These are phyloP conservation scores for Fallopia convolvulus DNA, from an alignment of 148 eudicot genomes.

Conservation along the genomic window DNA sequence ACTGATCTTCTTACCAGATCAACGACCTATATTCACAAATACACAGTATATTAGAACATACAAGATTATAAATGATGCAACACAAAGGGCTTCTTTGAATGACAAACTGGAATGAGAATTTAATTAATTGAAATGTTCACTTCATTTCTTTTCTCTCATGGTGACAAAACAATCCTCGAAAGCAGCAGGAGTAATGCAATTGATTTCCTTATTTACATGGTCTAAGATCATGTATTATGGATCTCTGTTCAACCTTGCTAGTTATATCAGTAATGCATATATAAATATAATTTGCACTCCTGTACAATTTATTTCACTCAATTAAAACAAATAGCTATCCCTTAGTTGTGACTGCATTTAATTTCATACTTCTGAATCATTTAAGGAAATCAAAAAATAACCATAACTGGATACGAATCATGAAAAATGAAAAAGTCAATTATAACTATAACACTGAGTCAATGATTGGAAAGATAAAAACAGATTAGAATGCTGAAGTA, in stretches of 20 bases:
- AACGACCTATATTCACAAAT: slow-evolving; percentile 42
- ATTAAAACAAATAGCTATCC: neutral
- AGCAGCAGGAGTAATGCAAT: neutral
- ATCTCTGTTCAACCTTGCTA: neutral
- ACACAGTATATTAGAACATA: neutral
- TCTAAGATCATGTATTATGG: neutral
- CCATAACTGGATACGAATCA: neutral
- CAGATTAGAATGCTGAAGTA: neutral
- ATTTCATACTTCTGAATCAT: neutral
- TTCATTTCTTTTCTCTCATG: neutral
- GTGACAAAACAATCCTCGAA: neutral
- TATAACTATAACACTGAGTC: neutral
- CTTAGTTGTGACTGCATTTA: neutral
- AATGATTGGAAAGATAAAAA: neutral
- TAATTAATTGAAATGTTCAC: neutral
- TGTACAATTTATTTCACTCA: neutral
- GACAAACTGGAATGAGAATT: neutral
- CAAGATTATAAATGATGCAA: neutral
- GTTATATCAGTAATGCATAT: neutral
- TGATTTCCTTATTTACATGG: neutral
- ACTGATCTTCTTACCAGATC: slow-evolving; percentile 85
- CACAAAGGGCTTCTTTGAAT: neutral
- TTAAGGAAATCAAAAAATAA: neutral
- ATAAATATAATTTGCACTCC: neutral
- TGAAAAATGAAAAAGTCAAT: neutral